These are phyloP conservation scores for Anisodus tanguticus DNA, from an alignment of 257 asterid genomes.

Conservation along the genomic window DNA sequence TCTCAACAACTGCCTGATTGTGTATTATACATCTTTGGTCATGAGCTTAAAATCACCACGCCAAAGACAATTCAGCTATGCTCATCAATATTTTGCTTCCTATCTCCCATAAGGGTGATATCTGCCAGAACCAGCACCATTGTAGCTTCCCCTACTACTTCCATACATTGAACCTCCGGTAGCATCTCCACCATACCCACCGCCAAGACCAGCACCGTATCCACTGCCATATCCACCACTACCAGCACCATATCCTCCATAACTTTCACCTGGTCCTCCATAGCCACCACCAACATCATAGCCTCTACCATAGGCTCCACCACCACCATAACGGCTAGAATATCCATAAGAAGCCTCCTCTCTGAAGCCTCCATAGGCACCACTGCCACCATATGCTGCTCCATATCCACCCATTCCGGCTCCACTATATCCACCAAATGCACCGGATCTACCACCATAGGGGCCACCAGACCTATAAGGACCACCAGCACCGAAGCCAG, in stretches of 20 bases:
- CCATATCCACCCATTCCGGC: constrained; percentile 41
- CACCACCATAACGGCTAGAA: constrained; percentile 35
- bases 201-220: constrained; percentile 41
- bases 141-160: constrained; percentile 45
- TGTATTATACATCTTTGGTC: background rate
- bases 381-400: constrained; percentile 54
- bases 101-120: constrained; percentile 71
- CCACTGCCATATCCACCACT: constrained; percentile 28
- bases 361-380: constrained; percentile 40
- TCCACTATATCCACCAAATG: constrained; percentile 30
- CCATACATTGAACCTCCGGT: constrained; percentile 34
- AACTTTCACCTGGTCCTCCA: constrained; percentile 32
- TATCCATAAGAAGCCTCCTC: constrained; percentile 33
- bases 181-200: constrained; percentile 32
- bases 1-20: constrained; percentile 14
- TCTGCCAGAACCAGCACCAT: constrained; percentile 48
- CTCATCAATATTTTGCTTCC: constrained; percentile 9
- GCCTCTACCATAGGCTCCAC: constrained; percentile 27
- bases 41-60: constrained; percentile 12
- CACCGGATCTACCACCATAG: constrained; percentile 39
- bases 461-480: constrained; percentile 36
- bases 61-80: constrained; percentile 21
- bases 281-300: constrained; percentile 26
- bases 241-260: constrained; percentile 31
- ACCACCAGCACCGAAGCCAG: constrained; percentile 38